Percentiles rank a stretch among this genome's conserved stretches.
Conservation (phyloP, 2,329 filamentous ascomycete genomes). For the Fusarium decemcellulare region DNA sequence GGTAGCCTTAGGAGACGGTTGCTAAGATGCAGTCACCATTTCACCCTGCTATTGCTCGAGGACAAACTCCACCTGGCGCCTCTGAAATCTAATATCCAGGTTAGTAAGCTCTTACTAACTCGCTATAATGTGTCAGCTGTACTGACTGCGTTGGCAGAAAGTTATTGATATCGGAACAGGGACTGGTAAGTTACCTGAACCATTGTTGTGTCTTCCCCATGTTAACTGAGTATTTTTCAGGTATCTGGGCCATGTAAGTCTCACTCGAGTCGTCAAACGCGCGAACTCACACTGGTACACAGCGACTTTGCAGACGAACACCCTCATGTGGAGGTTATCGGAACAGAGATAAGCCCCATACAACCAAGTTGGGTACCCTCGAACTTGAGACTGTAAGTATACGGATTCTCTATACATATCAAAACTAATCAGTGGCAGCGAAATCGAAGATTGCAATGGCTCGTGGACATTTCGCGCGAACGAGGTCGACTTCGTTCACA, state of each 20-base stretch:
- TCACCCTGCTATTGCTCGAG: slow-evolving; percentile 2
- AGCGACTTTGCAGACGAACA: slow-evolving; percentile 33
- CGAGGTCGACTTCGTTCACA: slow-evolving; percentile 15
- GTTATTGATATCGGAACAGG: not conserved
- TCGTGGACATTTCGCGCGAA: slow-evolving; percentile 12
- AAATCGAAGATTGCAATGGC: slow-evolving; percentile 21
- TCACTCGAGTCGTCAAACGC: not conserved
- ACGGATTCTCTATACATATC: no score
- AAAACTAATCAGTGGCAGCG: not conserved
- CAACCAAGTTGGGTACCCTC: slow-evolving; percentile 26
- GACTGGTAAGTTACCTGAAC: not conserved
- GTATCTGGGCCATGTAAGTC: slow-evolving; percentile 31
- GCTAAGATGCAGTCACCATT: slow-evolving; percentile 9
- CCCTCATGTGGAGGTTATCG: slow-evolving; percentile 18
- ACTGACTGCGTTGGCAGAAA: not conserved
- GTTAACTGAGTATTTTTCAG: not conserved
- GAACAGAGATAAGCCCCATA: slow-evolving; percentile 29
- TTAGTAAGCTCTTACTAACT: not conserved
- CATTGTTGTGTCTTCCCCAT: not conserved
- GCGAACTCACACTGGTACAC: accelerated
- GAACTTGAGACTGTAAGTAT: slow-evolving; percentile 12
- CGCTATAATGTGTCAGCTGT: not conserved
- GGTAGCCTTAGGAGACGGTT: accelerated
- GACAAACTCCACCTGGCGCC: slow-evolving; percentile 16
- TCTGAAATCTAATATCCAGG: slow-evolving; percentile 3